Evolutionary conservation across 495 filamentous ascomycete genomes (phyloP), one percentile per base, ranked within the genome.

Genomic region (Cudoniella acicularis): DNA sequence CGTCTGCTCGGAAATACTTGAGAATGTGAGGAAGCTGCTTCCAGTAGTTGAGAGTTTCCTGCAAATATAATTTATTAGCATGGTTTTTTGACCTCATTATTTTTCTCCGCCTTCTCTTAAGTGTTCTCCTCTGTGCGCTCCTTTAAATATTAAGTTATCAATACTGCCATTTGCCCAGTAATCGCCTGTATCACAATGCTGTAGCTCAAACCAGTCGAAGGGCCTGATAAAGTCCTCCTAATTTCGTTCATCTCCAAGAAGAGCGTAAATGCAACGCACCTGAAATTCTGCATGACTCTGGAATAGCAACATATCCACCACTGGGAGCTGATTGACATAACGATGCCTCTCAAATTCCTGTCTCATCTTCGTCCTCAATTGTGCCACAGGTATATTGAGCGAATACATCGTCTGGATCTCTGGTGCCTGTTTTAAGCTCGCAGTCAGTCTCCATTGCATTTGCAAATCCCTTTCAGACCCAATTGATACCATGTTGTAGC

Each of bases 11-110:
- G 81, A 97, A 98, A 76, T 95, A 98, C 69, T 96, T 96, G 81
- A 98, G 89, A 64, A 98, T 83, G 70, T 98, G 94, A 49, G 89
- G 88, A 52, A 93, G 81, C 77, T 98, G 95, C 76, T 96, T 96
- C 94, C 95, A 98, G 83, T 87, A 98, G 75, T 98, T 98, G 78
- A 98, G 82, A 36, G 91, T 98, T 84, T 98, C 94, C 91, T 96
- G 61, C 53, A 13, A 42, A 46, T 58, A 27, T 24, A 6, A 24
- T 23, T 3, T 36, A 43, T 63, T 36, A 61, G 57, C 25, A 20
- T 18, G 24, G n/a, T n/a, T n/a, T n/a, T n/a, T n/a, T n/a, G n/a
- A n/a, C n/a, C n/a, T n/a, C n/a, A n/a, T n/a, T n/a, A n/a, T n/a
- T n/a, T n/a, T n/a, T n/a, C n/a, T n/a, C n/a, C n/a, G n/a, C n/a